These are phyloP conservation scores for Lumnitzera littorea DNA, from an alignment of 345 rosid species.

Conservation along the genomic window DNA sequence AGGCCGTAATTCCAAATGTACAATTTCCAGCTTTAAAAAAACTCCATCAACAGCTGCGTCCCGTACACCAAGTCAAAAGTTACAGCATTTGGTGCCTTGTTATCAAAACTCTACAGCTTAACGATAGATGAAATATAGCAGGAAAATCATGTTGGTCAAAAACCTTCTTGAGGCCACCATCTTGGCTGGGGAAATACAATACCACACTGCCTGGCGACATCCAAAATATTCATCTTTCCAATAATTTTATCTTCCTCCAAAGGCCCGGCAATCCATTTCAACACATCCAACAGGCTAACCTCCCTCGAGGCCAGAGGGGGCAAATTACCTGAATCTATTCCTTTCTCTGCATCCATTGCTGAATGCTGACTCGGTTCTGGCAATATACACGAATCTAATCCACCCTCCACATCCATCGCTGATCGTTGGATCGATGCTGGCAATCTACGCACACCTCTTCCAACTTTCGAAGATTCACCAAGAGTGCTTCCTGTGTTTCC, in stretches of 20 bases:
- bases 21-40: too few relatives aligned
- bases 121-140: not conserved
- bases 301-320: not conserved
- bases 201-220: slow-evolving; percentile 1
- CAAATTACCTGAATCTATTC: too few relatives aligned
- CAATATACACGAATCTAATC: slow-evolving; percentile 12
- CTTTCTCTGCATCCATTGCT: not conserved
- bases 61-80: too few relatives aligned
- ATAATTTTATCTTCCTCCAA: too few relatives aligned
- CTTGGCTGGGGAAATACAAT: slow-evolving; percentile 2
- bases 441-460: slow-evolving; percentile 12
- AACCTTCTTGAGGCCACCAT: not conserved
- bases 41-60: too few relatives aligned
- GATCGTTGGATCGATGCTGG: slow-evolving; percentile 14
- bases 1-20: too few relatives aligned
- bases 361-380: slow-evolving; percentile 14
- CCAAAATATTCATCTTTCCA: not conserved
- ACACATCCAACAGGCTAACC: slow-evolving; percentile 16
- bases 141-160: not conserved
- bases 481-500: not conserved
- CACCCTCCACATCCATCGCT: not conserved
- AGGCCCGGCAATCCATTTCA: slow-evolving; percentile 12
- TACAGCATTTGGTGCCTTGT: too few relatives aligned
- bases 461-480: not conserved
- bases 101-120: too few relatives aligned